A percentile compares a stretch with the other conserved stretches of the same genome.
Conservation (phyloP, 2,329 filamentous ascomycete genomes). For the Aureobasidium sp. region DNA sequence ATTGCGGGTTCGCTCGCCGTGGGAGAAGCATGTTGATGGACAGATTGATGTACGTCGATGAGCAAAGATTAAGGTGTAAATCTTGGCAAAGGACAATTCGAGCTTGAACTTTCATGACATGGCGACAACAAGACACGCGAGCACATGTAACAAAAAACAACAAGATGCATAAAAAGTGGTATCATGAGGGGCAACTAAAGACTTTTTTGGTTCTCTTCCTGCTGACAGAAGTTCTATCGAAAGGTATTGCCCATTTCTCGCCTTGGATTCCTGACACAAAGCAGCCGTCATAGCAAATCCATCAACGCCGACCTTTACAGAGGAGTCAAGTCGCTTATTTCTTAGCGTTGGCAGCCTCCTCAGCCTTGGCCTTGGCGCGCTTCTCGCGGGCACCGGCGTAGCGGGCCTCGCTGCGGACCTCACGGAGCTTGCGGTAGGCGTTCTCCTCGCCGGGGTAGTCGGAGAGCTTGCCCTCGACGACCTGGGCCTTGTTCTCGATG, state of each 20-base stretch:
- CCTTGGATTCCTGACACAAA: conserved; percentile 8
- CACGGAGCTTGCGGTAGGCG: conserved; percentile 80
- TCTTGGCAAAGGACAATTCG: neutral
- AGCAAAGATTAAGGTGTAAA: neutral
- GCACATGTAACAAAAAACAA: neutral
- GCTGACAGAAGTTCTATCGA: conserved; percentile 14
- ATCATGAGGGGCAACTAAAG: conserved; percentile 17
- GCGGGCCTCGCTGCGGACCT: conserved; percentile 76
- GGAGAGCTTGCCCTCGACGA: conserved; percentile 77
- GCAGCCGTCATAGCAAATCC: conserved; percentile 15
- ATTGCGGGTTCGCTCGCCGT: neutral
- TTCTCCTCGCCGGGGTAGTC: conserved; percentile 65
- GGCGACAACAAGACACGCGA: neutral
- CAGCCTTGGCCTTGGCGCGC: conserved; percentile 80
- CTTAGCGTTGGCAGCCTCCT: conserved; percentile 71
- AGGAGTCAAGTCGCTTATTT: conserved; percentile 52
- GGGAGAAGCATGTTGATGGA: neutral
- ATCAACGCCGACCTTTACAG: conserved; percentile 11
- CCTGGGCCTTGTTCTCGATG: conserved; percentile 62
- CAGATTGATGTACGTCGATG: neutral
- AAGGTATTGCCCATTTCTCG: neutral
- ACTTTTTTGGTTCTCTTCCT: conserved; percentile 15
- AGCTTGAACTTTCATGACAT: neutral
- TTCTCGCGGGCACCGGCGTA: conserved; percentile 82
- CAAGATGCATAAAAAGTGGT: conserved; percentile 14